A percentile compares a stretch with the other conserved stretches of the same genome.
Conservation (phyloP, 2,329 filamentous ascomycete genomes). For the Aureobasidium zeae region DNA sequence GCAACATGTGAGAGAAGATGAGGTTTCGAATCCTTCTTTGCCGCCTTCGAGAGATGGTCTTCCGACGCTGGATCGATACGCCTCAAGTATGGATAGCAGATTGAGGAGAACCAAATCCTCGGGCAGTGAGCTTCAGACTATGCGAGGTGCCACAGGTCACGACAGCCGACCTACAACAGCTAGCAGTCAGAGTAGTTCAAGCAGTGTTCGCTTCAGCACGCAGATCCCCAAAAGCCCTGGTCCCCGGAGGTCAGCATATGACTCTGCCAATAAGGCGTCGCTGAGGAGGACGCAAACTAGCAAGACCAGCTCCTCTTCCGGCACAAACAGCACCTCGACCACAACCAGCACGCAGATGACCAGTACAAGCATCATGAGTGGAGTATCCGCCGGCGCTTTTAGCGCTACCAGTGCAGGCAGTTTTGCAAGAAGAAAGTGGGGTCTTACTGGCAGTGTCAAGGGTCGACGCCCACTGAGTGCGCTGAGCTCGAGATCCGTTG, state of each 20-base stretch:
- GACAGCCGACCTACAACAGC: conserved; percentile 27
- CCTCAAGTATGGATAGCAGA: conserved; percentile 82
- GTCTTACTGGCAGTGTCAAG: conserved; percentile 33
- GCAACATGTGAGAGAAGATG: conserved; percentile 40
- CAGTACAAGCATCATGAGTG: conserved; percentile 85
- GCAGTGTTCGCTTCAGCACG: conserved; percentile 12
- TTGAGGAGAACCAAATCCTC: conserved; percentile 59
- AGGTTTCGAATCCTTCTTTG: conserved; percentile 36
- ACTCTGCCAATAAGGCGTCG: conserved; percentile 55
- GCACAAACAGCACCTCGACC: conserved; percentile 60
- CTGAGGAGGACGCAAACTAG: conserved; percentile 76
- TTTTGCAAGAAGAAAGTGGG: conserved; percentile 64
- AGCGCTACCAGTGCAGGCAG: conserved; percentile 94
- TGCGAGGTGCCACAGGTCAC: conserved; percentile 23
- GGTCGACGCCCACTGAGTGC: conserved; percentile 19
- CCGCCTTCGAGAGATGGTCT: conserved; percentile 39
- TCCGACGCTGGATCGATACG: conserved; percentile 74
- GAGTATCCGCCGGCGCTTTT: conserved; percentile 77
- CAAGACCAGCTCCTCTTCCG: conserved; percentile 61
- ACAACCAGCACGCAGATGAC: conserved; percentile 64
- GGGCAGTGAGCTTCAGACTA: conserved; percentile 15
- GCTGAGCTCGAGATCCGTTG: conserved; percentile 17
- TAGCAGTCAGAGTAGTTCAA: conserved; percentile 15
- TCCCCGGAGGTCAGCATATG: conserved; percentile 66
- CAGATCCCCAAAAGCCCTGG: conserved; percentile 10